Evolutionary conservation across 768 basidiomycete genomes (phyloP), one percentile per base, ranked within the genome.

Genomic region (Panus rudis): DNA sequence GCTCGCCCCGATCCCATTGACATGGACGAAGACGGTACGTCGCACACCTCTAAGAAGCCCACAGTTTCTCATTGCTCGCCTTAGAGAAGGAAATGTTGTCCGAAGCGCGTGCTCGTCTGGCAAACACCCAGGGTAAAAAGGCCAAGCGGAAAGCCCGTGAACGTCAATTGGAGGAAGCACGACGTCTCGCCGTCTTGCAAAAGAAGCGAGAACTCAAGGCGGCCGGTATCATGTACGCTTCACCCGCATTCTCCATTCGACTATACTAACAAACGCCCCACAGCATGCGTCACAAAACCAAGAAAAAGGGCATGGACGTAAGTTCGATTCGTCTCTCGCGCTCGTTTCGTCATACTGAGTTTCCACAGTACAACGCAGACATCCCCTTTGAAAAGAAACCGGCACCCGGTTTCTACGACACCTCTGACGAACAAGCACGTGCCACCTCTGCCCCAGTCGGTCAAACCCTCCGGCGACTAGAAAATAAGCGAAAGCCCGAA

Each of bases 61-160:
- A n/a, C n/a, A 16, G 8, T 26, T 11, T 39, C 21, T 33, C 17
- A 24, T 40, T 4, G 39, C 25, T 14, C 25, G 4, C 43, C 22
- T 21, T 54, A 92, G 92, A 98, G 66, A 98, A 98, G 81, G 96
- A 98, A 63, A 98, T 99, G 96, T 68, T 99, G 56, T 98, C 96
- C 1, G 96, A 99, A 63, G 96, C 96, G 22, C 84, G 96, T 52
- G 96, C 96, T 5, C 84, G 96, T 67, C 73, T 99, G 26, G 96
- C 96, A 39, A 99, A 99, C 61, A 99, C 96, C 0, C 96, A 99
- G 63, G 96, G 96, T 26, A 99, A 99, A 65, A 99, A 99, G 64
- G 96, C 96, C 3, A 99, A 99, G 63, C 84, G 96, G 53, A 99
- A 98, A 66, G 96, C 93, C 4, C 79, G 96, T 34, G 96, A 99